Evolutionary conservation across 805 yeast species (phyloP).

Genomic region (Starmerella sp.): DNA sequence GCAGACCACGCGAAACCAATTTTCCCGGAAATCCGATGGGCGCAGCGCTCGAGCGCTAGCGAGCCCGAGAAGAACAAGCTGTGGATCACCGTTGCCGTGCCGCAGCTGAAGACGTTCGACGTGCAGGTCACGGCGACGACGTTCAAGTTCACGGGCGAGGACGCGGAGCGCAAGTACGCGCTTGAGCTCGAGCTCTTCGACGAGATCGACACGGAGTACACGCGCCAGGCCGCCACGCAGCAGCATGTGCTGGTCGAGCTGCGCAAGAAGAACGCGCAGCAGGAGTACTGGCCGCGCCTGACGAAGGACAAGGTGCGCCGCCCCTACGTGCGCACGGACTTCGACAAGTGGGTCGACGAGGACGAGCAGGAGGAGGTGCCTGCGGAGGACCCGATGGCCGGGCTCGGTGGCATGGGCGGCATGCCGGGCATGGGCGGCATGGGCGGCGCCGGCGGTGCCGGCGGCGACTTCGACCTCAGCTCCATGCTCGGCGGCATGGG

Average conservation of each 20-base stretch:
- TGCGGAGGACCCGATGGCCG: constrained; percentile 35
- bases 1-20: constrained; percentile 10
- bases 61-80: constrained; percentile 65
- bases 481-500: constrained; percentile 7
- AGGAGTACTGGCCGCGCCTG: constrained; percentile 91
- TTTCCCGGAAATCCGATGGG: constrained; percentile 67
- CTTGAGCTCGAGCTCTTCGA: constrained; percentile 65
- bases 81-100: constrained; percentile 59
- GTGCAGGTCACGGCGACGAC: constrained; percentile 47
- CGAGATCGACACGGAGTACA: constrained; percentile 56
- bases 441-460: constrained; percentile 34
- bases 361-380: constrained; percentile 81
- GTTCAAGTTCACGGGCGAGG: constrained; percentile 45
- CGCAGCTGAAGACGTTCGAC: constrained; percentile 54
- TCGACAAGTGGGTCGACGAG: constrained; percentile 97
- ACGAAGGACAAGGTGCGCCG: constrained; percentile 74
- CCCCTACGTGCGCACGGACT: constrained; percentile 81
- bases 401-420: constrained; percentile 30
- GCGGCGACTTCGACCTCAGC: constrained; percentile 19
- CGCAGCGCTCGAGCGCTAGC: constrained; percentile 79
- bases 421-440: constrained; percentile 32
- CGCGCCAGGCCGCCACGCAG: constrained; percentile 48
- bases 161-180: constrained; percentile 39
- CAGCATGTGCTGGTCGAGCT: constrained; percentile 54
- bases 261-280: constrained; percentile 54